phyloP scores from a whole-genome alignment of 2,329 filamentous ascomycete genomes.

The Scedosporium boydii region DNA sequence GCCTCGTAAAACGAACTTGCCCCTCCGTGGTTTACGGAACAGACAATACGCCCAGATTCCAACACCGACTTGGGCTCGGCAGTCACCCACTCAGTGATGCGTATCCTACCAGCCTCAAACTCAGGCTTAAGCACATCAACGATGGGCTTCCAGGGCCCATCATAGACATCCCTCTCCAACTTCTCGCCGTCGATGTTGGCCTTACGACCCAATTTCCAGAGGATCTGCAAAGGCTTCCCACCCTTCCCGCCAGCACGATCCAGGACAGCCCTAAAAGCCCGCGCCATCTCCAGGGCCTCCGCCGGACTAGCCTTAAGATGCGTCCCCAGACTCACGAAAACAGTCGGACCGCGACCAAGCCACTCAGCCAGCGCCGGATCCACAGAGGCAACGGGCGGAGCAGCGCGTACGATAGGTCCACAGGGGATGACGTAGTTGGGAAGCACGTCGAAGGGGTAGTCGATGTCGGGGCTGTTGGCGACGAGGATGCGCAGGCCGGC shows the following conservation, averaged over 20 bases:
- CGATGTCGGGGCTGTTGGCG: conserved; percentile 19
- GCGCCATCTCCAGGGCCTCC: conserved; percentile 28
- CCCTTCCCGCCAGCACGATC: neutral
- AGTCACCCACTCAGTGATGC: neutral
- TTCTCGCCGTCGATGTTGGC: neutral
- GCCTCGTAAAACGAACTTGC: conserved; percentile 33
- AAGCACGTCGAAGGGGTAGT: conserved; percentile 30
- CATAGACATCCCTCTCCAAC: neutral
- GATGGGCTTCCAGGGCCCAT: neutral
- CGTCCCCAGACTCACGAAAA: conserved; percentile 40
- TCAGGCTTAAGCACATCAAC: neutral
- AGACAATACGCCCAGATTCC: conserved; percentile 25
- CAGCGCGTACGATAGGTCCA: neutral
- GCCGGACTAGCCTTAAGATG: conserved; percentile 20
- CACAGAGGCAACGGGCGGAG: neutral
- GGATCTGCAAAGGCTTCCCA: neutral
- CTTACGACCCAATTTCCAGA: neutral
- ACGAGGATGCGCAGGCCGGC: conserved; percentile 16
- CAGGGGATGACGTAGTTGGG: conserved; percentile 27
- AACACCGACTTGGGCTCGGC: conserved; percentile 18
- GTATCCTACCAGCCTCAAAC: neutral
- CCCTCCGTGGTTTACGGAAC: conserved; percentile 35
- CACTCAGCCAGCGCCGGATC: conserved; percentile 28
- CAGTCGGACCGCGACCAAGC: conserved; percentile 29
- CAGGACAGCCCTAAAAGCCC: neutral